These are phyloP conservation scores for Pythium folliculosum DNA, from an alignment of 352 stramenopile genomes.

Conservation along the genomic window DNA sequence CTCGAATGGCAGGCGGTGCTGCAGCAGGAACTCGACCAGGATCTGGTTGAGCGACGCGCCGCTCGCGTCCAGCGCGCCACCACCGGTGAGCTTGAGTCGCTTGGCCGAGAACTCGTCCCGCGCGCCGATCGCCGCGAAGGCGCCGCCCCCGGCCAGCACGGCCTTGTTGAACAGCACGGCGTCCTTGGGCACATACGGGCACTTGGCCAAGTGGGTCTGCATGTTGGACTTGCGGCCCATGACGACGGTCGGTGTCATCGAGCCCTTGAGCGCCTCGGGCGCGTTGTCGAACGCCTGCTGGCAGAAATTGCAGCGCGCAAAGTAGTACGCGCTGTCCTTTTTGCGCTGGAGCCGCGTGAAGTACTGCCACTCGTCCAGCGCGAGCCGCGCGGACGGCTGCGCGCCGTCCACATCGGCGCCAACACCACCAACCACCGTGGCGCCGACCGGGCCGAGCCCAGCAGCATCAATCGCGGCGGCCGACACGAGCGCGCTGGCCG, in stretches of 20 bases:
- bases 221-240: constrained; percentile 83
- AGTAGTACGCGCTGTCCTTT: constrained; percentile 74
- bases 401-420: background rate
- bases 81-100: constrained; percentile 14
- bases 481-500: constrained; percentile 25
- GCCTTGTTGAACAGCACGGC: constrained; percentile 31
- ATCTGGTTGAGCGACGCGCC: constrained; percentile 31
- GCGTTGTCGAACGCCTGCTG: constrained; percentile 61
- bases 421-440: too few relatives aligned
- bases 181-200: constrained; percentile 66
- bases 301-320: constrained; percentile 81
- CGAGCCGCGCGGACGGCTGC: constrained; percentile 37
- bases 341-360: constrained; percentile 79
- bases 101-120: constrained; percentile 21
- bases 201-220: constrained; percentile 83
- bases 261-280: constrained; percentile 44
- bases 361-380: constrained; percentile 76
- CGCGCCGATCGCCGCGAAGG: background rate
- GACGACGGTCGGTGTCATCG: constrained; percentile 59
- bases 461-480: constrained; percentile 12
- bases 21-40: constrained; percentile 60
- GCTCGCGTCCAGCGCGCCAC: constrained; percentile 21
- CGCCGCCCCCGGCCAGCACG: background rate
- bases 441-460: constrained; percentile 4
- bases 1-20: constrained; percentile 67